Base-by-base conservation (phyloP, 352 stramenopile species). In the Globisporangium echinulatum region DNA sequence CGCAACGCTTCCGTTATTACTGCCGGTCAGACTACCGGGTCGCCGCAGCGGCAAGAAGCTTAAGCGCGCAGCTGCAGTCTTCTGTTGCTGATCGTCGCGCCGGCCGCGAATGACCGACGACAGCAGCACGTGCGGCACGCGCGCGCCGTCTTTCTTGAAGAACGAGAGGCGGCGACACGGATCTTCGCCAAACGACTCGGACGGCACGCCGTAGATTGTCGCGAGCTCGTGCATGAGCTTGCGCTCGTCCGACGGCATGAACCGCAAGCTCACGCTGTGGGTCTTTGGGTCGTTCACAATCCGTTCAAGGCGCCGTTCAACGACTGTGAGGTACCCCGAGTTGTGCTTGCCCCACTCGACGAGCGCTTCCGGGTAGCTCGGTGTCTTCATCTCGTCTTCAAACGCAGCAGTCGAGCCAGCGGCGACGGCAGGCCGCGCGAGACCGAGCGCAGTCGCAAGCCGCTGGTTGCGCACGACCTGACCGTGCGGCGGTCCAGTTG, bases 151-250 rank as follows among this genome's bases (percentile, higher is more conserved):
- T 13, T 70, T 69, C 67, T 93, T 93, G 61, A 87, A 93, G 49
- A 89, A 89, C 14, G 80, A 90, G 43, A 91, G 75, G 66, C 80
- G 75, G 33, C 83, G 83, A 56, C 66, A 69, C 7, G 76, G 70
- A 38, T 93, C 81, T 70, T 88, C 75, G 14, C 79, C 84, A 66
- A 89, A 88, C 14, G 84, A 91, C 70, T 91, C 74, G 11, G 81
- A 93, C 3, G 75, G 67, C 9, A 93, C 76, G 3, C 66, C 63
- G 47, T 93, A 93, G 39, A 82, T 75, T 2, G 62, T 68, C 14
- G 84, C 81, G 15, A 93, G 70, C 49, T 88, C 69, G 54, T 93
- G 84, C 76, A 93, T 91, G 42, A 87, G 58, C 5, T 69, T 70
- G 51, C 84, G 75, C 71, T 91, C 77, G 55, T 91, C 80, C 0